Percentiles rank a stretch among this genome's conserved stretches.
These are phyloP conservation scores for Mentha longifolia DNA, from an alignment of 257 asterid genomes.

Conservation along the genomic window DNA sequence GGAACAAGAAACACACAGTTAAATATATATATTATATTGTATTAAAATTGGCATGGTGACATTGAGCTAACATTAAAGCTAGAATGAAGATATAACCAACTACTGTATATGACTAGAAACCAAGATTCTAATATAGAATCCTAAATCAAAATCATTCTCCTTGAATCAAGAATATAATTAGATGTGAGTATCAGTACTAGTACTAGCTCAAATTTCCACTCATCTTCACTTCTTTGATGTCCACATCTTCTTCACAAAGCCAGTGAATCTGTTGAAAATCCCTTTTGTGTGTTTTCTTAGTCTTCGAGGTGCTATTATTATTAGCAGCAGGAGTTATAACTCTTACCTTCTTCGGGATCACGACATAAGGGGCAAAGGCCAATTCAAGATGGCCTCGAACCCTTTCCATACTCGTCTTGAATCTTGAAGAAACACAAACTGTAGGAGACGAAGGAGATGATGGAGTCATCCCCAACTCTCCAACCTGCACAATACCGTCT, in stretches of 20 bases:
- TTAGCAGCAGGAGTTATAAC: background rate
- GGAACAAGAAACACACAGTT: no score
- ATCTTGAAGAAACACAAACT: conserved; percentile 20
- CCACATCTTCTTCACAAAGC: conserved; percentile 4
- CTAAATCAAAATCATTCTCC: no score
- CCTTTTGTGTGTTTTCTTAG: background rate
- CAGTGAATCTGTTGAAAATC: background rate
- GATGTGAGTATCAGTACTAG: no score
- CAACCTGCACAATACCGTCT: conserved; percentile 33
- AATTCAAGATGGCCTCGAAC: conserved; percentile 13
- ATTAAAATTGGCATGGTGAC: no score
- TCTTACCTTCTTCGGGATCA: background rate
- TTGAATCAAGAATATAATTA: no score
- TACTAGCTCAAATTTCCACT: no score
- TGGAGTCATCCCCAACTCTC: conserved; percentile 26
- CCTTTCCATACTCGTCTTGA: conserved; percentile 11
- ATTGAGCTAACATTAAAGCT: no score
- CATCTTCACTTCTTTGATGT: background rate
- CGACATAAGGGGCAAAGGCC: background rate
- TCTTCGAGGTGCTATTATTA: no score
- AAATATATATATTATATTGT: no score
- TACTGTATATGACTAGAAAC: no score
- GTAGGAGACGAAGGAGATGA: background rate
- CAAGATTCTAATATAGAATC: no score
- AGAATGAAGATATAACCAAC: no score